Conservation (phyloP, 495 filamentous ascomycete genomes). For the Echria macrotheca region DNA sequence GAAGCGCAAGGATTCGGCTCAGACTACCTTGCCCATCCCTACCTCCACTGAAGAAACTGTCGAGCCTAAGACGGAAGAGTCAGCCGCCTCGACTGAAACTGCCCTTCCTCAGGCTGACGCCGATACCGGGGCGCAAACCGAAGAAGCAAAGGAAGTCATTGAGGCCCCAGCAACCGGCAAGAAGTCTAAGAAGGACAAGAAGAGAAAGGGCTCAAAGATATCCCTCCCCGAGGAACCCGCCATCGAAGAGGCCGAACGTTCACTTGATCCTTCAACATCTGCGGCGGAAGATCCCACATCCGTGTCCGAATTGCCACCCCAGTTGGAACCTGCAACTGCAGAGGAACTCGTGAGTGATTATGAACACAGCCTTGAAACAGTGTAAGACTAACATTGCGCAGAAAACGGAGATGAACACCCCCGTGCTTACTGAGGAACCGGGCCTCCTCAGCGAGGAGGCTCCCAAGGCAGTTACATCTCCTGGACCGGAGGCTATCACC, state of each 20-base stretch:
- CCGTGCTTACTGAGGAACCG: too few species aligned
- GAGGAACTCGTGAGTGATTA: slow-evolving; percentile 3
- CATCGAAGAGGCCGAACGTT: neutral
- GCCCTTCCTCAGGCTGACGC: neutral
- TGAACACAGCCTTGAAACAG: too few species aligned
- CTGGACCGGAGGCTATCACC: too few species aligned
- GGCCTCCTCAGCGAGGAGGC: too few species aligned
- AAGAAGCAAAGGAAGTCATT: slow-evolving; percentile 12
- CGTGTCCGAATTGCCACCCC: neutral
- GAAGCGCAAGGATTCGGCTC: slow-evolving; percentile 4
- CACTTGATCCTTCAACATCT: neutral
- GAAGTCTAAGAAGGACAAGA: slow-evolving; percentile 25
- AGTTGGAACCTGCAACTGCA: neutral
- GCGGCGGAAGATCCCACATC: neutral
- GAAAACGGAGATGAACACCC: too few species aligned
- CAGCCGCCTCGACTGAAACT: neutral
- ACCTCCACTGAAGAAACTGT: neutral
- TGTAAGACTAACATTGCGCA: too few species aligned
- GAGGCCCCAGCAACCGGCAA: slow-evolving; percentile 6
- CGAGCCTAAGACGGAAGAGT: neutral
- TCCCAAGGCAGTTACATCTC: too few species aligned
- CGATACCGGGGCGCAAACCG: too few species aligned
- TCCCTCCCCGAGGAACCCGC: slow-evolving; percentile 1
- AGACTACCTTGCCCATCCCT: neutral
- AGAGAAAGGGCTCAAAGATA: slow-evolving; percentile 15